phyloP scores from a whole-genome alignment of 148 eudicot species.

The Vaccinium myrtillus region DNA sequence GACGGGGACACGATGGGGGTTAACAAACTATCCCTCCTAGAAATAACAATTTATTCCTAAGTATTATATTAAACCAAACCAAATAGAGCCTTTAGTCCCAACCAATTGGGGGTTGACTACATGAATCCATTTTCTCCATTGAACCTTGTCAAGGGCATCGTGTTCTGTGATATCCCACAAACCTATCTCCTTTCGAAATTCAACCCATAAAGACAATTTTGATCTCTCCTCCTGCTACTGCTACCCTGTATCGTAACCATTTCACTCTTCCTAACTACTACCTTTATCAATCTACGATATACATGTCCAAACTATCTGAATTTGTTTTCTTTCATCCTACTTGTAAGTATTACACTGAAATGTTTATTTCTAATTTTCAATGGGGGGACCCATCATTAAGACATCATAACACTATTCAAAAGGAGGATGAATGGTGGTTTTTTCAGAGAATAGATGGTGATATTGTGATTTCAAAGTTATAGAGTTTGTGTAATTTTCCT shows the following conservation, averaged over 20 bases:
- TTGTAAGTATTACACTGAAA: neutral
- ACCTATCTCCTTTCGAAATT: neutral
- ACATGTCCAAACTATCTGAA: neutral
- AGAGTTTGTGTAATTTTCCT: neutral
- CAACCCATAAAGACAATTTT: neutral
- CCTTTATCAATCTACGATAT: neutral
- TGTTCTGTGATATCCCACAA: neutral
- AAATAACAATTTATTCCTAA: neutral
- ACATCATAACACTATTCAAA: neutral
- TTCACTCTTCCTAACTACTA: neutral
- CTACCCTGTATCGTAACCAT: neutral
- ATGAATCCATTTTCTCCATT: neutral
- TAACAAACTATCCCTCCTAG: neutral
- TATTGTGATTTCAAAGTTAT: neutral
- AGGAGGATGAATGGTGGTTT: neutral
- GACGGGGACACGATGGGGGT: no score
- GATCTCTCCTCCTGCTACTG: neutral
- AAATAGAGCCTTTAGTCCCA: neutral
- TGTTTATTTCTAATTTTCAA: neutral
- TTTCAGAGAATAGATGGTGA: neutral
- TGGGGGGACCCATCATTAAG: neutral
- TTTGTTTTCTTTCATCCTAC: neutral
- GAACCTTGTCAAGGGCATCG: neutral
- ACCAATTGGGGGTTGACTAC: neutral
- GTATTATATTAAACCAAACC: neutral